Evolutionary conservation across 495 filamentous ascomycete species (phyloP), one percentile per base, ranked within the genome.

Genomic region (Xylaria castorea): DNA sequence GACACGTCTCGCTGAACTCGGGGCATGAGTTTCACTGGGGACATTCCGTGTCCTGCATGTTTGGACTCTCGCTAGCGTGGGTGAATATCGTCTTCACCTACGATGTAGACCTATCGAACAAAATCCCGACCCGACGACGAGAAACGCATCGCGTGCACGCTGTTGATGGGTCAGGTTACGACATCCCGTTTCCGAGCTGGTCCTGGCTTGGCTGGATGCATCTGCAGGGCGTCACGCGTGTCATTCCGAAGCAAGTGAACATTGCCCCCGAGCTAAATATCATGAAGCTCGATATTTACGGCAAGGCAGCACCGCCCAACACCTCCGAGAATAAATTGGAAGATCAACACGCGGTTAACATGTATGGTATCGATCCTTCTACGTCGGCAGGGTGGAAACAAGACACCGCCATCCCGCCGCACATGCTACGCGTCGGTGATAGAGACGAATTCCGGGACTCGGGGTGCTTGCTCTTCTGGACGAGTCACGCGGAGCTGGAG

Each of bases 121-220:
- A 60, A 36, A 16, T 60, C 55, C 55, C 55, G 27, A 9, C 2
- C 30, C 64, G 64, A 50, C 25, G 64, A 66, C 60, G 60, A 20
- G 60, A 25, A 1, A 42, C 5, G 16, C 60, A 63, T 60, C 55
- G 20, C 3, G 20, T 63, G 36, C 25, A 5, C 11, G 60, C 60
- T 12, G n/a, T 6, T 1, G 60, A 63, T 16, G 36, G 36, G 60
- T 38, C 63, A 4, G 30, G n/a, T 48, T 30, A 50, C 40, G 44
- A 50, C 5, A 18, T 66, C 40, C 40, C 38, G 36, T 76, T 74
- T 34, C 75, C 66, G 4, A 74, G 75, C 30, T 76, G 70, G 75
- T 76, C 75, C 1, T 76, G 73, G 69, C 48, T 75, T 5, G 73
- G 75, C 1, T 73, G 75, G 75, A 38, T 42, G 60, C 60, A 42